Base-by-base conservation (phyloP, 331 rosid genomes). In the Prunus yedoensis region DNA sequence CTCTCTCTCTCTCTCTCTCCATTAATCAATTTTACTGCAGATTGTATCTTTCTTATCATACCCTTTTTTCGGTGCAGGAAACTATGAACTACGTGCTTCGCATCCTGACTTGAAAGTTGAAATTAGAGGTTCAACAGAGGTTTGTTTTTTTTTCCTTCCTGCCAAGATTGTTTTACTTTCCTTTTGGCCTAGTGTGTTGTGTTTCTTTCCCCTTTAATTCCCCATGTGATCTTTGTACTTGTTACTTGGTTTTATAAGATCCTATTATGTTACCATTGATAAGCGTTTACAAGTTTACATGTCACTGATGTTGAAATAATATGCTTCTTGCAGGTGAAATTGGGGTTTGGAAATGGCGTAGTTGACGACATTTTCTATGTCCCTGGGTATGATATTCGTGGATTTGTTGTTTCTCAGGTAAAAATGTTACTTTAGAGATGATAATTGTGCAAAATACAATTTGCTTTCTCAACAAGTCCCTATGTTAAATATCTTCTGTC, bases 331-430 rank as follows among this genome's bases (percentile, higher is more conserved):
- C 96, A 95, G 99, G 91, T 95, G 79, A 89, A 89, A 63, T 69
- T 95, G 83, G 93, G 96, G 52, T 92, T 95, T 78, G 98, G 97
- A 77, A 95, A 95, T 70, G 83, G 81, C 28, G 32, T 81, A 49
- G 87, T 86, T 64, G 92, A 83, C 23, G 94, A 92, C 64, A 78
- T 88, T 78, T 92, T 95, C 90, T 91, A 76, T 79, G 93, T 91
- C 78, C 85, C 96, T 74, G 99, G 99, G 66, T 91, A 92, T 78
- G 85, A 88, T 81, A 77, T 95, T 60, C 85, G 80, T 64, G 99
- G 98, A 32, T 89, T 71, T 85, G 96, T 95, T 82, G 99, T 89
- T 81, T 89, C 99, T 83, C 99, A 92, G 99, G 99, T 95, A 89
- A 78, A 77, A 16, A 27, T 65, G 3, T 65, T 76, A 17, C 35